Base-by-base conservation (phyloP, 495 filamentous ascomycete species). In the Jackrogersella minutella region DNA sequence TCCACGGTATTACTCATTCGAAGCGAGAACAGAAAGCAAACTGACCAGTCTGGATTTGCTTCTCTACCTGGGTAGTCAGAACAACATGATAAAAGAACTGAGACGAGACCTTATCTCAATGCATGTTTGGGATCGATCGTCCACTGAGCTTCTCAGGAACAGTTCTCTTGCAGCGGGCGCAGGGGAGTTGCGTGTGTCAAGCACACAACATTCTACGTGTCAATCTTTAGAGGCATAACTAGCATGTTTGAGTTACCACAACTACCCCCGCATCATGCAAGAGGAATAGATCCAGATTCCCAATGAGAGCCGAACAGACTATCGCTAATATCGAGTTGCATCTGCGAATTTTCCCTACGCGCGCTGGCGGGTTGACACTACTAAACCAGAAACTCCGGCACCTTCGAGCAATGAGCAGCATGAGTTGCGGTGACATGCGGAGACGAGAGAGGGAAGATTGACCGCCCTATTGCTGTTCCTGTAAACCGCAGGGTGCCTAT, bases 201-300 rank as follows among this genome's bases (percentile, higher is more conserved):
- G 58, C 64, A 54, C 36, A 58, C 55, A 61, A 70, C 62, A 37
- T 68, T 68, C 72, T 70, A 74, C 72, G 72, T 74, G 72, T 72
- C 72, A 71, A 61, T 74, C 69, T 52, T 43, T 36, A 62, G 62
- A 74, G 72, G 61, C 50, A 62, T 57, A 62, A 65, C 37, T 49
- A 61, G 52, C 19, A 57, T 47, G 52, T 43, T 58, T 57, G 61
- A 64, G 66, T 57, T 57, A 61, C 61, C 61, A 60, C 55, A 30
- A 47, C 14, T 34, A 39, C 56, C 61, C 67, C 62, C 62, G 67
- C 67, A 70, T 70, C 49, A 64, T 70, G 67, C 62, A 62, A 61
- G 52, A 57, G 52, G 16, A 19, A 70, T 54, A 66, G 62, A 70
- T 70, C 53, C 67, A 70, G 58, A 62, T 69, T 64, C 46, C 43